These are phyloP conservation scores for Comarum palustre DNA, from an alignment of 306 rosid species.

Conservation along the genomic window DNA sequence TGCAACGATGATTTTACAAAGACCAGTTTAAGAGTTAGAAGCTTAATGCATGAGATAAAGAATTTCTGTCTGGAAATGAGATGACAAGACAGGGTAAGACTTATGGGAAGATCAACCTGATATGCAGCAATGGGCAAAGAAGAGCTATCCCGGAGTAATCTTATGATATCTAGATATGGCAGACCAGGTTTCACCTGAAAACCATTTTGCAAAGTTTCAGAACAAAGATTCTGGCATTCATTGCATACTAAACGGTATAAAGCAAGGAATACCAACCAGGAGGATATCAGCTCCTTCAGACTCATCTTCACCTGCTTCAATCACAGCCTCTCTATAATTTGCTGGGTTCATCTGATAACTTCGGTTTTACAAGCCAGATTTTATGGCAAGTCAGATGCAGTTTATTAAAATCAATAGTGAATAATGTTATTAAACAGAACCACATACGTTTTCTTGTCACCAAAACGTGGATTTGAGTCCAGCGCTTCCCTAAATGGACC, in stretches of 20 bases:
- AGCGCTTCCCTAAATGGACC: constrained; percentile 96
- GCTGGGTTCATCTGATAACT: constrained; percentile 99
- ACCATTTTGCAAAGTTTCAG: constrained; percentile 16
- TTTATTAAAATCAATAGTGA: neutral
- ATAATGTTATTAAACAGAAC: constrained; percentile 17
- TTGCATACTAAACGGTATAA: constrained; percentile 6
- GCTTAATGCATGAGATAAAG: neutral
- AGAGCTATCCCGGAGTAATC: constrained; percentile 83
- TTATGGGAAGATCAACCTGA: constrained; percentile 53
- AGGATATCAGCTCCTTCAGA: constrained; percentile 98
- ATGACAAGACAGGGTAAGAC: neutral
- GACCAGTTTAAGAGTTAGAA: neutral
- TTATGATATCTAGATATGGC: constrained; percentile 82
- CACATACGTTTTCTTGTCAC: constrained; percentile 88
- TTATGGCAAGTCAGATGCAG: constrained; percentile 25
- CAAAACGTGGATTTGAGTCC: constrained; percentile 95
- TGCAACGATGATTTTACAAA: constrained; percentile 20
- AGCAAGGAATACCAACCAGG: constrained; percentile 58
- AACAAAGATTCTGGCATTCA: constrained; percentile 12
- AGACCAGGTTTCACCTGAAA: constrained; percentile 93
- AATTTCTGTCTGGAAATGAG: neutral
- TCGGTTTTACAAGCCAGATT: constrained; percentile 33
- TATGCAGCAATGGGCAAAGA: constrained; percentile 89
- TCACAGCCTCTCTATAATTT: constrained; percentile 83
- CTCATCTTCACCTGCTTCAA: constrained; percentile 79